Evolutionary conservation across 2,329 filamentous ascomycete species (phyloP).

Genomic region (Colletotrichum somersetense): DNA sequence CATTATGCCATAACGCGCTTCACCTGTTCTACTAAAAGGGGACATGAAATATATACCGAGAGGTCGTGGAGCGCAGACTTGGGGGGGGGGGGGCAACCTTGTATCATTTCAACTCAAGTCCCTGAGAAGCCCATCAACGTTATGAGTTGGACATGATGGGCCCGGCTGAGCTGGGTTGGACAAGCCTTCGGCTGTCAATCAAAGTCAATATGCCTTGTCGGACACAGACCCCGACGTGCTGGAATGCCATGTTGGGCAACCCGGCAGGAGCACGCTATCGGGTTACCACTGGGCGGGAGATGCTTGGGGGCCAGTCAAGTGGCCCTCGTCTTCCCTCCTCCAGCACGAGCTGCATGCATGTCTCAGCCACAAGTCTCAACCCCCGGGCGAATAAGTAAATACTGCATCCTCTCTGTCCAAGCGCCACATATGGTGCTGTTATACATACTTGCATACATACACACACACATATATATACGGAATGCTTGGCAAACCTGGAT

Average conservation of each 20-base stretch:
- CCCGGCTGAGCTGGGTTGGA: conserved; percentile 2
- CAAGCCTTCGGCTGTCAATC: conserved; percentile 19
- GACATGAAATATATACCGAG: conserved; percentile 16
- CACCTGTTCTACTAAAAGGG: not conserved
- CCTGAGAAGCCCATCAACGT: not conserved
- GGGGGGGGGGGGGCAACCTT: not conserved
- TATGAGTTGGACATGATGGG: conserved; percentile 8
- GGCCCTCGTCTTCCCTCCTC: conserved; percentile 10
- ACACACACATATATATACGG: too few relatives aligned
- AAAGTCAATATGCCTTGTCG: not conserved
- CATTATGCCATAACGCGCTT: not conserved
- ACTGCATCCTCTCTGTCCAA: not conserved
- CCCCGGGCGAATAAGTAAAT: not conserved
- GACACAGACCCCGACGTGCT: conserved; percentile 8
- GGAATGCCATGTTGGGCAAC: conserved; percentile 31
- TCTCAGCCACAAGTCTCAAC: conserved; percentile 31
- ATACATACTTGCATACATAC: not conserved
- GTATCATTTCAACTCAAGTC: not conserved
- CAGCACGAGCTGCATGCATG: conserved; percentile 28
- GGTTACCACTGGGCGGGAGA: conserved; percentile 14
- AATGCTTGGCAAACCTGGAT: not conserved
- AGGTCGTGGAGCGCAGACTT: not conserved
- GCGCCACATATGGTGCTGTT: not conserved
- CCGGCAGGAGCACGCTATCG: conserved; percentile 26
- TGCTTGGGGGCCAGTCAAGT: not conserved